Conservation (phyloP, 2,329 filamentous ascomycete species). For the Arthrinium phaeospermum region DNA sequence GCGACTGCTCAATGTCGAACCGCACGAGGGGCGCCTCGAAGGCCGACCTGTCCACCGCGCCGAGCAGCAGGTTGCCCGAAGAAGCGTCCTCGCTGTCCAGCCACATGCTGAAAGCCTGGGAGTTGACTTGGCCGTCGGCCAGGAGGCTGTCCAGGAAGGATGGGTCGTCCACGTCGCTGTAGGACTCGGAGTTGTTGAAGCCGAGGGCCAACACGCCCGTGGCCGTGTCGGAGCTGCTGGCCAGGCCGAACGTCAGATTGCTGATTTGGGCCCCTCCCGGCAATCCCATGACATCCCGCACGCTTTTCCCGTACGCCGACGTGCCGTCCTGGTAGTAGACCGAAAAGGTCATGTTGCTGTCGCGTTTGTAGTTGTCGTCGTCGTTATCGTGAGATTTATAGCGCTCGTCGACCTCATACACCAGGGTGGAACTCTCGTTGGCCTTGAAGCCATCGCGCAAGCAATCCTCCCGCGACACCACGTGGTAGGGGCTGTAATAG, state of each 20-base stretch:
- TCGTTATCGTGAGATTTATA: neutral
- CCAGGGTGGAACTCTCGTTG: conserved; percentile 32
- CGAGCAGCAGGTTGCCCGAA: conserved; percentile 39
- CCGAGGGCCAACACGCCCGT: conserved; percentile 39
- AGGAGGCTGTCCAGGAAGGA: conserved; percentile 37
- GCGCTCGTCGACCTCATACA: conserved; percentile 23
- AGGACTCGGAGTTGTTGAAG: conserved; percentile 28
- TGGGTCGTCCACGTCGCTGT: neutral
- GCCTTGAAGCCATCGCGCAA: neutral
- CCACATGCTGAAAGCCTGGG: conserved; percentile 41
- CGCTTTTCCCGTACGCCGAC: conserved; percentile 30
- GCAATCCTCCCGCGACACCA: neutral
- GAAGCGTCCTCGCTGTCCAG: conserved; percentile 34
- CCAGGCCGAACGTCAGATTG: conserved; percentile 38
- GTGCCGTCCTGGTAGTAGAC: conserved; percentile 24
- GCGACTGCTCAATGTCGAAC: conserved; percentile 20
- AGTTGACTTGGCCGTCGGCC: conserved; percentile 34
- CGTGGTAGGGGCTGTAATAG: neutral
- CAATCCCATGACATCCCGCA: conserved; percentile 37
- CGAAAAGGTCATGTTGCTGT: conserved; percentile 23
- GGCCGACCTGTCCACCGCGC: conserved; percentile 38
- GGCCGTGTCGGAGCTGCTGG: conserved; percentile 23
- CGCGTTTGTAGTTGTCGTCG: conserved; percentile 6
- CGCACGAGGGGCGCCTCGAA: conserved; percentile 34
- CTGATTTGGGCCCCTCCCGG: conserved; percentile 31